Conservation (phyloP, 2,329 filamentous ascomycete genomes). For the Biscogniauxia sp. region DNA sequence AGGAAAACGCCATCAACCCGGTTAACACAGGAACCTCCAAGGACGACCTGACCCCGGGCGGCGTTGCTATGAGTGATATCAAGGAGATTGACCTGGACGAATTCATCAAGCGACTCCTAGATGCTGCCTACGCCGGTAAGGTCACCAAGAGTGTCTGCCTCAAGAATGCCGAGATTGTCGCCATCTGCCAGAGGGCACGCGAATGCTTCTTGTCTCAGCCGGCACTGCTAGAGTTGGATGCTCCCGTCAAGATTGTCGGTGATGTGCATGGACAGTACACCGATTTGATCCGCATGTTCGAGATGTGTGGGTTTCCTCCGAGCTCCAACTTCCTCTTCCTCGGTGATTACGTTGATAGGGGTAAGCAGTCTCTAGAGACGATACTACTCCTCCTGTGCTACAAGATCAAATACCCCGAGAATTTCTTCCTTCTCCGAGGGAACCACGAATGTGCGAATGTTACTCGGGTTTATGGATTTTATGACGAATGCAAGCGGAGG, state of each 20-base stretch:
- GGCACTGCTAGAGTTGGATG: constrained; percentile 84
- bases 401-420: constrained; percentile 99
- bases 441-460: constrained; percentile 99
- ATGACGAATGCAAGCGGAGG: constrained; percentile 98
- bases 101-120: constrained; percentile 90
- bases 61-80: constrained; percentile 82
- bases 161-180: constrained; percentile 95
- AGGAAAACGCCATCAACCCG: constrained; percentile 68
- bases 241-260: constrained; percentile 96
- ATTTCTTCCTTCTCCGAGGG: constrained; percentile 97
- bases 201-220: constrained; percentile 91
- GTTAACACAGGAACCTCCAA: constrained; percentile 41
- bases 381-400: constrained; percentile 95
- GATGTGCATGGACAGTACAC: constrained; percentile 97
- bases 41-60: constrained; percentile 47
- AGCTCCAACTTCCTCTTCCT: constrained; percentile 93
- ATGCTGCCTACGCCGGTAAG: constrained; percentile 94
- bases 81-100: constrained; percentile 95
- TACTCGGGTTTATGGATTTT: constrained; percentile 99
- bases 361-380: constrained; percentile 98
- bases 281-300: constrained; percentile 93
- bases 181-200: constrained; percentile 84
- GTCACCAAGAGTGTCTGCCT: constrained; percentile 96
- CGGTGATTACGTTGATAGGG: constrained; percentile 96
- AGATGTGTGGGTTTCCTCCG: constrained; percentile 97